Evolutionary conservation across 1,284 basidiomycete species (phyloP).

Genomic region (Rhodotorula sp.): DNA sequence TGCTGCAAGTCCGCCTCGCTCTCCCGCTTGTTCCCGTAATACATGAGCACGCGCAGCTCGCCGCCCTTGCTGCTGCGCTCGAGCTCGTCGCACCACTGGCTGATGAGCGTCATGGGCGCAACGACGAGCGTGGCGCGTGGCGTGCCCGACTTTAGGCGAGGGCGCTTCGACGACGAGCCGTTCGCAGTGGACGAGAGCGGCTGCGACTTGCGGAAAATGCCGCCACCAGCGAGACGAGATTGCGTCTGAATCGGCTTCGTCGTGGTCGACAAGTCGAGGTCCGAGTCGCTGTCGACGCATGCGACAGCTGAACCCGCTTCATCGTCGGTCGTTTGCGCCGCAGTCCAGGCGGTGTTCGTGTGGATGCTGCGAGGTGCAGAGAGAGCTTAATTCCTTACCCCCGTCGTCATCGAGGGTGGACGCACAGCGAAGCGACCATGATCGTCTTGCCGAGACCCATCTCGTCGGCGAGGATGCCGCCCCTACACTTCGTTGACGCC

Average conservation of each 20-base stretch:
- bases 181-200: constrained; percentile 10
- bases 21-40: constrained; percentile 79
- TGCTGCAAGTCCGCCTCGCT: constrained; percentile 59
- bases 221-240: constrained; percentile 3
- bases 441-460: constrained; percentile 96
- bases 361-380: constrained; percentile 16
- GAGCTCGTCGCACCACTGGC: constrained; percentile 89
- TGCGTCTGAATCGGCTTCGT: background rate
- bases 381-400: background rate
- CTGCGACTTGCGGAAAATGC: constrained; percentile 1
- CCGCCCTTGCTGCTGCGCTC: constrained; percentile 62
- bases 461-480: constrained; percentile 76
- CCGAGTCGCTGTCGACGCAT: background rate
- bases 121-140: constrained; percentile 78
- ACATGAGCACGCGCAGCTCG: constrained; percentile 64
- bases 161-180: constrained; percentile 33
- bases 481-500: constrained; percentile 72
- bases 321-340: constrained; percentile 1
- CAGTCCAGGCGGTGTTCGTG: constrained; percentile 31
- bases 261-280: background rate
- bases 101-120: constrained; percentile 83
- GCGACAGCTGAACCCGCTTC: constrained; percentile 38
- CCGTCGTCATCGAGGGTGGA: background rate
- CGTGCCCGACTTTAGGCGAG: constrained; percentile 36
- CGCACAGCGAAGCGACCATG: constrained; percentile 77